Percentiles rank a stretch among this genome's conserved stretches.
Evolutionary conservation across 768 basidiomycete species (phyloP).

Genomic region (Mycena rebaudengoi): DNA sequence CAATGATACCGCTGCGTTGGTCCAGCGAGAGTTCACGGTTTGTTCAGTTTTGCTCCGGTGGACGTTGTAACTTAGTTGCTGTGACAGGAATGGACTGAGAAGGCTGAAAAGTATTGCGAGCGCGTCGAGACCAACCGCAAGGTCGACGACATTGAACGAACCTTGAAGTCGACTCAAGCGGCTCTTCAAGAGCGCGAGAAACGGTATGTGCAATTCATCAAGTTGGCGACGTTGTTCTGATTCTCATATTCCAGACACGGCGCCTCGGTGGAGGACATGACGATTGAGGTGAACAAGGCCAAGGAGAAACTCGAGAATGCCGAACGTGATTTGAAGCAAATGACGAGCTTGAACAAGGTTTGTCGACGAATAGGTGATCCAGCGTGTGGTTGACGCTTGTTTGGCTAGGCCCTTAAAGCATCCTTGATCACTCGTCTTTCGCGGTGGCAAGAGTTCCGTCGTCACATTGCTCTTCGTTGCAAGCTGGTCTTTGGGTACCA

Average conservation of each 20-base stretch:
- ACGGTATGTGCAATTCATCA: conserved; percentile 48
- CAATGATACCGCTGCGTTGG: conserved; percentile 54
- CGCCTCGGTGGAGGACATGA: conserved; percentile 80
- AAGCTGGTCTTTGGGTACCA: conserved; percentile 84
- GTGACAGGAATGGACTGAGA: conserved; percentile 68
- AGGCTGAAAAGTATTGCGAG: conserved; percentile 70
- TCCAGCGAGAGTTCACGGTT: conserved; percentile 73
- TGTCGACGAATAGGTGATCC: conserved; percentile 3
- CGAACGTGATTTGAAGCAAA: conserved; percentile 67
- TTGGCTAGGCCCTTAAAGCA: conserved; percentile 65
- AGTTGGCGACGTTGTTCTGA: neutral
- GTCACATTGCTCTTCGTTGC: conserved; percentile 89
- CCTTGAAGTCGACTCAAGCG: conserved; percentile 67
- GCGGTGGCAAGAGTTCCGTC: conserved; percentile 89
- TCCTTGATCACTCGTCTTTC: conserved; percentile 72
- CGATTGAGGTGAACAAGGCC: conserved; percentile 72
- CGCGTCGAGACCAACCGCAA: conserved; percentile 66
- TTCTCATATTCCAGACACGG: conserved; percentile 62
- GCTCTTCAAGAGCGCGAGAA: conserved; percentile 75
- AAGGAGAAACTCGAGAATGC: conserved; percentile 67
- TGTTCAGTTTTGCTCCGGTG: conserved; percentile 19
- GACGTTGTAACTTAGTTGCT: neutral
- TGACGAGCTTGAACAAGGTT: conserved; percentile 74
- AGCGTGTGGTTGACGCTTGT: neutral
- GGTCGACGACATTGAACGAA: conserved; percentile 61